These are phyloP conservation scores for Drosera spatulata DNA, from an alignment of 179 eudicot species.

Conservation along the genomic window DNA sequence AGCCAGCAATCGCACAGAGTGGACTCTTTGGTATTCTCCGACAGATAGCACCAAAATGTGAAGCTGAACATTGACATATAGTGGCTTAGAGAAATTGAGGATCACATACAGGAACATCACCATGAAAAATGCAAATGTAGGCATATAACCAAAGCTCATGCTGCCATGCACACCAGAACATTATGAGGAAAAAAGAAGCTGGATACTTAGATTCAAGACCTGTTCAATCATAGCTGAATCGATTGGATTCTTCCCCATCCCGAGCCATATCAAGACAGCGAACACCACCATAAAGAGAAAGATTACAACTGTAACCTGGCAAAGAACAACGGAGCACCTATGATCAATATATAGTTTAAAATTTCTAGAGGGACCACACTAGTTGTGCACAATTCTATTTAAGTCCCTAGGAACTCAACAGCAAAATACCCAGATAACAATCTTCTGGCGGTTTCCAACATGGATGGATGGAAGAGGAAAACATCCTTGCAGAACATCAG, in stretches of 20 bases:
- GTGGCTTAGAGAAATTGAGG: neutral
- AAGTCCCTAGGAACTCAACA: neutral
- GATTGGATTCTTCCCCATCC: constrained; percentile 67
- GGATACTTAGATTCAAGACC: constrained; percentile 24
- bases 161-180: too few species aligned
- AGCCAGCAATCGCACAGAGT: neutral
- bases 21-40: neutral
- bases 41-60: neutral
- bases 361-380: neutral
- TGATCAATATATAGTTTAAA: neutral
- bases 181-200: neutral
- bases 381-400: neutral
- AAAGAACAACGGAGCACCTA: constrained; percentile 7
- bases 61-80: neutral
- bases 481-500: constrained; percentile 37
- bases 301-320: constrained; percentile 51
- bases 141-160: too few species aligned
- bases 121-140: neutral
- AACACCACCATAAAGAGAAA: constrained; percentile 54
- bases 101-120: neutral
- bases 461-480: constrained; percentile 38
- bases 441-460: constrained; percentile 84
- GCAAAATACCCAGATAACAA: constrained; percentile 60
- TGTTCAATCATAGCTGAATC: constrained; percentile 67
- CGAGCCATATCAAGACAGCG: constrained; percentile 81